Percentiles rank a stretch among this genome's conserved stretches.
phyloP scores from a whole-genome alignment of 2,329 filamentous ascomycete species.

The Stagonosporopsis vannaccii region DNA sequence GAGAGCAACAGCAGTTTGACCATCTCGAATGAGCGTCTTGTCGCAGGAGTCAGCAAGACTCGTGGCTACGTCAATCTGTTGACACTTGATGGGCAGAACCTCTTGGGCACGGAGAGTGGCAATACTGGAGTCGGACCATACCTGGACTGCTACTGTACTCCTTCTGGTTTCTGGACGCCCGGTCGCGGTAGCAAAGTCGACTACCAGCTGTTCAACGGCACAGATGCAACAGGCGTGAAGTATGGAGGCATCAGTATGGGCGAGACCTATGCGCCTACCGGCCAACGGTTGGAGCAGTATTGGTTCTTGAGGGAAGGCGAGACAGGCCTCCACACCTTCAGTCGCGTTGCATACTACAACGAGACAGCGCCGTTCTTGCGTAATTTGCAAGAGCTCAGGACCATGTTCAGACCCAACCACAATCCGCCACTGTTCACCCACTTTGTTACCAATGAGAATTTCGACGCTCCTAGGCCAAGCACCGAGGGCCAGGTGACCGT shows the following conservation, averaged over 20 bases:
- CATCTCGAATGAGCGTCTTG: slow-evolving; percentile 56
- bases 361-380: slow-evolving; percentile 62
- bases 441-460: slow-evolving; percentile 62
- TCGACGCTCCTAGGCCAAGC: slow-evolving; percentile 62
- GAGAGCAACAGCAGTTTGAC: slow-evolving; percentile 40
- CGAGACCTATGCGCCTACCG: slow-evolving; percentile 64
- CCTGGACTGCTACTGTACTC: slow-evolving; percentile 40
- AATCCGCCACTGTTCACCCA: slow-evolving; percentile 46
- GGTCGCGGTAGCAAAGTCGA: slow-evolving; percentile 62
- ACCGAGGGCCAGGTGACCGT: slow-evolving; percentile 58
- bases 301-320: slow-evolving; percentile 69
- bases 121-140: slow-evolving; percentile 48
- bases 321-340: slow-evolving; percentile 61
- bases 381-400: slow-evolving; percentile 66
- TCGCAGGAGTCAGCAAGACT: slow-evolving; percentile 54
- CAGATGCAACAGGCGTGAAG: slow-evolving; percentile 58
- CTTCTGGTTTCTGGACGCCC: slow-evolving; percentile 60
- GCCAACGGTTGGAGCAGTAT: slow-evolving; percentile 67
- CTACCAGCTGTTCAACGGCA: slow-evolving; percentile 48
- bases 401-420: slow-evolving; percentile 66
- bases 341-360: slow-evolving; percentile 65
- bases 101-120: slow-evolving; percentile 28
- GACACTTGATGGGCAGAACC: slow-evolving; percentile 54
- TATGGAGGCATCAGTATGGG: slow-evolving; percentile 67
- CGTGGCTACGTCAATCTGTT: slow-evolving; percentile 54